Evolutionary conservation across 2,329 filamentous ascomycete species (phyloP), one percentile per base, ranked within the genome.

Genomic region (Aspergillus awamori): DNA sequence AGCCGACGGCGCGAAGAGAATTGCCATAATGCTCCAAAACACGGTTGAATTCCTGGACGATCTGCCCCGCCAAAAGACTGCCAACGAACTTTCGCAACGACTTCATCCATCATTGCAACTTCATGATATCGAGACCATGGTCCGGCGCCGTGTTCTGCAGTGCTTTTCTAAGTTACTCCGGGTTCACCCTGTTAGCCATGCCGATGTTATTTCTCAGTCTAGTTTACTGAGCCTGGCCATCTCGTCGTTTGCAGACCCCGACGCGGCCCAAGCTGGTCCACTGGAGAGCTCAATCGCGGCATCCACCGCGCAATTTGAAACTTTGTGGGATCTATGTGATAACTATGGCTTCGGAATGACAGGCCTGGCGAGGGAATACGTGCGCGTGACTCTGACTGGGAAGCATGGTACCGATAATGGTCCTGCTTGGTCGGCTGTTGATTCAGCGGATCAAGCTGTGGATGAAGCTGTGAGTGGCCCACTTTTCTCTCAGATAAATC

Each of bases 271-370:
- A 15, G 68, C 75, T 17, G 94, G 87, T 69, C 94, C 93, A 1
- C 76, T 98, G 52, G 96, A 94, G 70, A 90, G 92, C 13, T 92
- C 93, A 0, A 97, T 99, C 70, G 94, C 94, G 17, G 95, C 89
- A 67, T 91, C 93, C 15, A 91, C 93, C 1, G 92, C 91, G 5
- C 90, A 88, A 2, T 97, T 98, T 70, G 95, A 99, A 70, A 93
- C 88, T 0, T 87, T 99, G 41, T 99, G 95, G 95, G 94, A 98
- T 64, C 86, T 97, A 6, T 90, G 89, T 8, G 95, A 99, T 74
- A 98, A 98, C 72, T 93, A 89, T 69, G 94, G 93, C 1, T 98
- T 97, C 75, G 95, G 96, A 2, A 89, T 99, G 15, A 96, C 92
- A 8, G 92, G 93, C 1, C 81, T 98, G 22, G 88, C 96, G 1